phyloP scores from a whole-genome alignment of 148 eudicot genomes.

The Spergularia bocconei region DNA sequence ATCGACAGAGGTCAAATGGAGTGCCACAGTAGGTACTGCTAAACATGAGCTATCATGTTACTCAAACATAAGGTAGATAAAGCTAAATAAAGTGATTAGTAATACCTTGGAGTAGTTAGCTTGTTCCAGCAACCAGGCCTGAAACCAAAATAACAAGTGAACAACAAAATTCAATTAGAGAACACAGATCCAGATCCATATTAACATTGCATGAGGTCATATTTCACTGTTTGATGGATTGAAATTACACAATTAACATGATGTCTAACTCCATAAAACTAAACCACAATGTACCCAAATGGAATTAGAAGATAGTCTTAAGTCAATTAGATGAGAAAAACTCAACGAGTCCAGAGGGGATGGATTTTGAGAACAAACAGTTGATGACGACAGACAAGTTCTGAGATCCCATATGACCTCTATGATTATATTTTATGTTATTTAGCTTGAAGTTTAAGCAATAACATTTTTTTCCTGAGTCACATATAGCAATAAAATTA shows the following conservation, averaged over 20 bases:
- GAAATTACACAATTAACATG: neutral
- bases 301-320: neutral
- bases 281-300: neutral
- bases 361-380: neutral
- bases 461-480: neutral
- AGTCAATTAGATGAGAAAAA: constrained; percentile 9
- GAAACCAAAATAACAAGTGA: constrained; percentile 27
- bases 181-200: neutral
- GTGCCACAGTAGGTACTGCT: neutral
- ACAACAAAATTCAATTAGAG: constrained; percentile 8
- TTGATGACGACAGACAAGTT: neutral
- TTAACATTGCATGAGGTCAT: neutral
- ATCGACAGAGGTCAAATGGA: neutral
- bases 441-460: neutral
- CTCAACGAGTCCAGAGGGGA: neutral
- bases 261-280: neutral
- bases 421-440: neutral
- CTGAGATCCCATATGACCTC: neutral
- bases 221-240: constrained; percentile 5
- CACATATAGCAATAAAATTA: neutral
- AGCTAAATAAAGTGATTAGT: neutral
- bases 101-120: constrained; percentile 86
- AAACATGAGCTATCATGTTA: neutral
- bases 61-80: neutral
- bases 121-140: constrained; percentile 83